Evolutionary conservation across 2,329 filamentous ascomycete species (phyloP), one percentile per base, ranked within the genome.

Genomic region (Aureobasidium sp.): DNA sequence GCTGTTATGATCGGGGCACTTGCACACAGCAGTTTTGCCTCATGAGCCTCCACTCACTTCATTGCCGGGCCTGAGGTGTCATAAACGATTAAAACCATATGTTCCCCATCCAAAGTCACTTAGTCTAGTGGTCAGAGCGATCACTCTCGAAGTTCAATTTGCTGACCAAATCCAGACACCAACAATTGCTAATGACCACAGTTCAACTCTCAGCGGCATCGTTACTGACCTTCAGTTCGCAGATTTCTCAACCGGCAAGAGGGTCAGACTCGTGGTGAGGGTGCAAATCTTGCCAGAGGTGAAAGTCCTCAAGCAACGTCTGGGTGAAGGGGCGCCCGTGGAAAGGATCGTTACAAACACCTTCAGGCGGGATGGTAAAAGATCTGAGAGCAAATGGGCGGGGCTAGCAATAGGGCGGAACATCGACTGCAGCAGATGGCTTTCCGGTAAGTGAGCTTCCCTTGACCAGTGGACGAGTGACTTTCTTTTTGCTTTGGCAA

Each of bases 251-350:
- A 39, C 29, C 27, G 27, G 41, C 53, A 41, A 45, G 27, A 57
- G 41, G 36, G 53, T 34, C 39, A 37, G 13, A 30, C 37, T 41
- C 37, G 34, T 54, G 50, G 37, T 54, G 50, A 41, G 50, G 21
- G 37, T 41, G 50, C 37, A 41, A 54, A 16, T 41, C 34, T 44
- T 29, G 29, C 41, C 53, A 55, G 53, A 36, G 53, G 39, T 55
- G 39, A 44, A 55, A 55, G 9, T 55, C 53, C 53, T 36, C 53
- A 45, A 55, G 21, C 53, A 45, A 55, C 53, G 53, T 55, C 53
- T 55, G 39, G 27, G 53, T 55, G 41, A 34, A 45, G 53, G 39
- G 29, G 37, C 37, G 25, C 53, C 30, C 25, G 39, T 42, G 41
- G 41, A 55, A 13, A 45, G 53, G 29, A 30, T 45, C 14, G 53